Conservation (phyloP, 2,329 filamentous ascomycete genomes). For the Sporothrix pseudoabietina region DNA sequence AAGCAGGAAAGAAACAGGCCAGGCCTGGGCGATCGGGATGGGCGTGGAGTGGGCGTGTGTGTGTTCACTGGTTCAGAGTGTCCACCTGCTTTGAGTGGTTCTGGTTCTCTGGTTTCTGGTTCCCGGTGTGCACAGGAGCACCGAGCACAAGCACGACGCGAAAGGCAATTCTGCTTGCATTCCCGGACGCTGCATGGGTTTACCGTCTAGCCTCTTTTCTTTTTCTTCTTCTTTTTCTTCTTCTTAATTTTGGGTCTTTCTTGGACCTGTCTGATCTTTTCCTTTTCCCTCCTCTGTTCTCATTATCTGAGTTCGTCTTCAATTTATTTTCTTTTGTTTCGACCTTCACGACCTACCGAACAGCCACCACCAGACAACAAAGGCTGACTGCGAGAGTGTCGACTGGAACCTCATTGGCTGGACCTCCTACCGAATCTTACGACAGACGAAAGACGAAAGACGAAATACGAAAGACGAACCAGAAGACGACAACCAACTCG, state of each 20-base stretch:
- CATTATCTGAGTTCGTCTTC: not conserved
- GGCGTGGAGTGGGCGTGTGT: not conserved
- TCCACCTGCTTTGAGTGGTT: no score
- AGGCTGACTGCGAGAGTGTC: constrained; percentile 1
- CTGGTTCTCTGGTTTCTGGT: no score
- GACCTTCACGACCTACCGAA: not conserved
- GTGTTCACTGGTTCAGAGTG: not conserved
- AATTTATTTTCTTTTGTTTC: not conserved
- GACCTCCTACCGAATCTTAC: not conserved
- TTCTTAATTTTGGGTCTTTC: no score
- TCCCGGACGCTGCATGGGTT: constrained; percentile 14
- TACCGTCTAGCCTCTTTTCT: constrained; percentile 15
- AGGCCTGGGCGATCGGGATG: not conserved
- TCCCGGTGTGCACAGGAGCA: not conserved
- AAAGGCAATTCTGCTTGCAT: constrained; percentile 24
- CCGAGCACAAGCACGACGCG: not conserved
- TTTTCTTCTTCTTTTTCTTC: not conserved
- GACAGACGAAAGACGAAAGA: not conserved
- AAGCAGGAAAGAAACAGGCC: not conserved
- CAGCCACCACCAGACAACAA: not conserved
- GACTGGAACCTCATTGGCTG: not conserved
- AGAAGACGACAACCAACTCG: not conserved
- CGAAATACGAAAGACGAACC: not conserved
- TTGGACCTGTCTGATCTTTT: not conserved
- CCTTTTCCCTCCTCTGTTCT: not conserved